Evolutionary conservation across 2,329 filamentous ascomycete species (phyloP).

Genomic region (Fusarium goolgardi): DNA sequence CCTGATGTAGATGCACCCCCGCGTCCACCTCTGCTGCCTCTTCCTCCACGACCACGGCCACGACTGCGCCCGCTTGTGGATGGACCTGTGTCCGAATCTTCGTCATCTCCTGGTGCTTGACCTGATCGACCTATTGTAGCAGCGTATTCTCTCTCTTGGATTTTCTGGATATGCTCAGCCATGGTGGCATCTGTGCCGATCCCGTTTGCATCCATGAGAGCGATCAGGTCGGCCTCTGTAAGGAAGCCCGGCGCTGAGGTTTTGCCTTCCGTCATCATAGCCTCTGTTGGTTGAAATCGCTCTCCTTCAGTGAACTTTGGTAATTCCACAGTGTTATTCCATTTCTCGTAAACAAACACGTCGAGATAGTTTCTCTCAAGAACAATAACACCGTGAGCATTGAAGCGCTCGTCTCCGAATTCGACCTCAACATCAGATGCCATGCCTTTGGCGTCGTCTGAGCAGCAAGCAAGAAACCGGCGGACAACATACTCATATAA

Average conservation of each 20-base stretch:
- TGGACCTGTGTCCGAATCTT: slow-evolving; percentile 53
- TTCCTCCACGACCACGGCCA: slow-evolving; percentile 61
- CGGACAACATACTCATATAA: slow-evolving; percentile 94
- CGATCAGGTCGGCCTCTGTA: slow-evolving; percentile 94
- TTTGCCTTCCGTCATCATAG: slow-evolving; percentile 89
- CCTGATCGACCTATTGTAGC: slow-evolving; percentile 66
- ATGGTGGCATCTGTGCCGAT: slow-evolving; percentile 99
- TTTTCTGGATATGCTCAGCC: slow-evolving; percentile 98
- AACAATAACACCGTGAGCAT: slow-evolving; percentile 84
- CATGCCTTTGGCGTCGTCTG: slow-evolving; percentile 89
- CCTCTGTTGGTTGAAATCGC: slow-evolving; percentile 86
- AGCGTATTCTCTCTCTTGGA: slow-evolving; percentile 90
- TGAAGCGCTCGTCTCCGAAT: slow-evolving; percentile 86
- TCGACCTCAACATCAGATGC: slow-evolving; percentile 85
- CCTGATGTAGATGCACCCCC: slow-evolving; percentile 58
- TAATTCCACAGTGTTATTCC: slow-evolving; percentile 87
- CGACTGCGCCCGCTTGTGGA: slow-evolving; percentile 61
- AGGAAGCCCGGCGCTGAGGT: slow-evolving; percentile 86
- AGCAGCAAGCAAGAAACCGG: slow-evolving; percentile 94
- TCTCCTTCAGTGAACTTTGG: slow-evolving; percentile 85
- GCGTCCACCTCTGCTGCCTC: slow-evolving; percentile 53
- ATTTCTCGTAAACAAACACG: slow-evolving; percentile 95
- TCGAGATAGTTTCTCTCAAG: slow-evolving; percentile 92
- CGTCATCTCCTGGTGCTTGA: slow-evolving; percentile 53
- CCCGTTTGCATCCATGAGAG: slow-evolving; percentile 97